Base-by-base conservation (phyloP, 352 stramenopile species). In the Phytopythium aichiense region DNA sequence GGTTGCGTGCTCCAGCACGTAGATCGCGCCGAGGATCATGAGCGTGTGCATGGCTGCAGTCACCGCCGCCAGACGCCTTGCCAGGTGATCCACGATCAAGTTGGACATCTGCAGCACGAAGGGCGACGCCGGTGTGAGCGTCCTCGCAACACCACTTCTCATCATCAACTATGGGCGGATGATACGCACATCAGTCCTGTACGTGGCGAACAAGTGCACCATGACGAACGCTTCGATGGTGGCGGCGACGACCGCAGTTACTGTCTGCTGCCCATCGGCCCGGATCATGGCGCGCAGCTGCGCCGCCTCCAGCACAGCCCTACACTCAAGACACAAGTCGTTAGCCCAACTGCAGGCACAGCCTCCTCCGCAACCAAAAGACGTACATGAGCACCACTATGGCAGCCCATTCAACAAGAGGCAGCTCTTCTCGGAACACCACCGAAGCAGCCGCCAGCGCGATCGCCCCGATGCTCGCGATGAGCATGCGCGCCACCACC, bases 41-140 rank as follows among this genome's bases (percentile, higher is more conserved):
- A 72, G 6, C 31, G 57, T 64, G 43, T 89, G 77, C 5, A 76
- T 61, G 5, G 60, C 61, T n/a, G 58, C 51, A 15, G 72, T 80
- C 3, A 58, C 58, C 5, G 62, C 58, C 31, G 67, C 70, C 18
- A 88, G 69, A 0, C 28, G 25, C 20, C 80, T 66, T 0, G 76
- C 67, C 28, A 62, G 42, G 11, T 59, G 51, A 60, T 89, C 80
- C 46, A 76, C 77, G 31, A 88, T 72, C 33, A 81, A 38, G 16
- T 43, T 40, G 22, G 33, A 30, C 42, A 18, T 59, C 66, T 73
- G 18, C 20, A 12, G 20, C 18, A 25, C 16, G 20, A 49, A 16
- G 28, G 25, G 5, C 12, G 43, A 48, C 9, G n/a, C 7, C 4
- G 40, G 25, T 6, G 15, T 30, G 37, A 45, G 20, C 7, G 7